Evolutionary conservation across 176 grass and related monocot genomes (phyloP), one percentile per base, ranked within the genome.

Genomic region (Triticum monococcum): DNA sequence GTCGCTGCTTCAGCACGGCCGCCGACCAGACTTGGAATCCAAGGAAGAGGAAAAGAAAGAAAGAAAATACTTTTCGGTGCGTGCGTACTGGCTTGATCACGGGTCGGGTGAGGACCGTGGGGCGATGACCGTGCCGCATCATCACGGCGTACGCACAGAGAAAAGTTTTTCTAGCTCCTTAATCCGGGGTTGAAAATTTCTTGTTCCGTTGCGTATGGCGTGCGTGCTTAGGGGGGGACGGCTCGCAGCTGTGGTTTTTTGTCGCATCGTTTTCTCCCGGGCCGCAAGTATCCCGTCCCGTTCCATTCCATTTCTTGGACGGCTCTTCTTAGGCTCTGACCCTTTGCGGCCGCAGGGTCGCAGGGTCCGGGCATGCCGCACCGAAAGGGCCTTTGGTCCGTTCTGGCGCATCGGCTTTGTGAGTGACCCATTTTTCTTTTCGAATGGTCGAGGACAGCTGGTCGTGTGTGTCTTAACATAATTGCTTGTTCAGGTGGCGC

Each of bases 251-350:
- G 86, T 22, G 38, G 9, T 22, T 40, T 36, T 3, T n/a, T 3
- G 63, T 69, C 17, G 28, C 63, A 4, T 67, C 23, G 8, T 23
- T 25, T 7, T 35, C 24, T 68, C 77, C 59, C 14, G 0, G 17
- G 37, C 8, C 7, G n/a, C 83, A 69, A 68, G 70, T 25, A 81
- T 85, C 2, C 57, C 68, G 41, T 85, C 13, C 83, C 66, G 10
- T 74, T 3, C 38, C 65, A 23, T 79, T 38, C 81, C 70, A 22
- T 68, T 8, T 7, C 52, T 24, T 78, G 52, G 84, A 63, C 62
- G 88, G 52, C 85, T 40, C 78, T 30, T 90, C 83, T 17, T 77
- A 89, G 17, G 64, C 32, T 56, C 14, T 4, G 16, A 14, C 33
- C 45, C 25, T 54, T 54, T 54, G 50, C 50, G 17, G 50, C 72